phyloP scores from a whole-genome alignment of 2,329 filamentous ascomycete genomes.

The Penicillium sp. region DNA sequence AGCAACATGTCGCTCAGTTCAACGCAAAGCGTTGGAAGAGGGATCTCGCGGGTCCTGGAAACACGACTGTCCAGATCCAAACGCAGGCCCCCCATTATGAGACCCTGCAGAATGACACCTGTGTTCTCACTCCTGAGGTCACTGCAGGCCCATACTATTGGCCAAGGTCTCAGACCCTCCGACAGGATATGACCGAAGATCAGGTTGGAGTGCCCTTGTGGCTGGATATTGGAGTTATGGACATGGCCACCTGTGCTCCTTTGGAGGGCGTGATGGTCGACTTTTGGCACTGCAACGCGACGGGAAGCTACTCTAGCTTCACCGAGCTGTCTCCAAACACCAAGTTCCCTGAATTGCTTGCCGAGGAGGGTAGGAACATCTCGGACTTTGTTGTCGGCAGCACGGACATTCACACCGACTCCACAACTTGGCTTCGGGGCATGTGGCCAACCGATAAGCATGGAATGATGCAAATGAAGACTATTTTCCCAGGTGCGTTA shows the following conservation, averaged over 20 bases:
- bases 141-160: too few relatives aligned
- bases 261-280: constrained; percentile 28
- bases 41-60: background rate
- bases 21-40: background rate
- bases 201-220: constrained; percentile 41
- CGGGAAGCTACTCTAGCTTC: too few relatives aligned
- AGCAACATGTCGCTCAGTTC: background rate
- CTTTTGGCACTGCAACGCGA: too few relatives aligned
- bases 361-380: too few relatives aligned
- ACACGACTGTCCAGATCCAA: background rate
- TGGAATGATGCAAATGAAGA: too few relatives aligned
- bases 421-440: too few relatives aligned
- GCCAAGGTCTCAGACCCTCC: constrained; percentile 6
- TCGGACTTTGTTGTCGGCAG: too few relatives aligned
- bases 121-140: constrained; percentile 19
- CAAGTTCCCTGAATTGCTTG: too few relatives aligned
- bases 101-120: background rate
- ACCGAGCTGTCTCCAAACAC: too few relatives aligned
- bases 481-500: too few relatives aligned
- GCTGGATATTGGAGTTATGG: constrained; percentile 45
- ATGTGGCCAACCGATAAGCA: too few relatives aligned
- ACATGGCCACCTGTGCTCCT: constrained; percentile 44
- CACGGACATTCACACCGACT: too few relatives aligned
- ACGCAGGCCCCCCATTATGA: background rate
- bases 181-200: constrained; percentile 40